These are phyloP conservation scores for Eucalyptus urophylla DNA, from an alignment of 345 rosid genomes.

Conservation along the genomic window DNA sequence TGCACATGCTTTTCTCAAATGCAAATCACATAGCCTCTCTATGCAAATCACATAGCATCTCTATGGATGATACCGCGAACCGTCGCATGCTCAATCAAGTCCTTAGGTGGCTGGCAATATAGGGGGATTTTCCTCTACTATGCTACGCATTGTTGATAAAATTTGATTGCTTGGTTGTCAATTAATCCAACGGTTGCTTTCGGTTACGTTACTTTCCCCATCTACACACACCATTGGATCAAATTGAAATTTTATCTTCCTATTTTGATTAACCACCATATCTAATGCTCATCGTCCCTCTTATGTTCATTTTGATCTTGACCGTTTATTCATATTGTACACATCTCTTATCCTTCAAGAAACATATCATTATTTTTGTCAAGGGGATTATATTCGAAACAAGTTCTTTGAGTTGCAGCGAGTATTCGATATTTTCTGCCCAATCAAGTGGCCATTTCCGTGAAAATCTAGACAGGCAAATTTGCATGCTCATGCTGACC, in stretches of 20 bases:
- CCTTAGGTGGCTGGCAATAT: not conserved
- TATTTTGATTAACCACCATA: no score
- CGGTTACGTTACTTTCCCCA: not conserved
- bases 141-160: not conserved
- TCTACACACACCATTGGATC: not conserved
- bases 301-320: no score
- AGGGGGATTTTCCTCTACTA: not conserved
- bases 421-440: not conserved
- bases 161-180: not conserved
- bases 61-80: not conserved
- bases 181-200: not conserved
- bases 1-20: not conserved
- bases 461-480: not conserved
- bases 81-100: not conserved
- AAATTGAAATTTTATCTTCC: not conserved
- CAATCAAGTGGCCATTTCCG: not conserved
- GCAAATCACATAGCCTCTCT: not conserved
- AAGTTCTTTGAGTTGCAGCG: not conserved
- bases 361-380: not conserved
- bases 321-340: no score
- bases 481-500: not conserved
- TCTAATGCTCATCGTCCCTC: no score
- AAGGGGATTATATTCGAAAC: not conserved
- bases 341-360: no score
- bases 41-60: not conserved